A percentile compares a stretch with the other conserved stretches of the same genome.
These are phyloP conservation scores for Pelargonium nanum DNA, from an alignment of 345 rosid species.

Conservation along the genomic window DNA sequence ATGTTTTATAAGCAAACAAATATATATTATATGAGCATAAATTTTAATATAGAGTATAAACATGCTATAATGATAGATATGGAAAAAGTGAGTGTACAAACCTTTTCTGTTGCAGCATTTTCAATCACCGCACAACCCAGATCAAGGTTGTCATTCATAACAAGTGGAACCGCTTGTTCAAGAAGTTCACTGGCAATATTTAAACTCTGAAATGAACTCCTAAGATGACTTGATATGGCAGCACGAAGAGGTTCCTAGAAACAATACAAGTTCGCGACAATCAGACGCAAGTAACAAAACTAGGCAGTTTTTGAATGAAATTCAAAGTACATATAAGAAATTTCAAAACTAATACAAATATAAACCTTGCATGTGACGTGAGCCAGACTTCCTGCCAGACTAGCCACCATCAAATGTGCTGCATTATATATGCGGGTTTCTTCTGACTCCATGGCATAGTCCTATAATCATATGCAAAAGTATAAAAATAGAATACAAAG, in stretches of 20 bases:
- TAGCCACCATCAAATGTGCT: conserved; percentile 98
- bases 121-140: conserved; percentile 99
- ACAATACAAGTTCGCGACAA: conserved; percentile 5
- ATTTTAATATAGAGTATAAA: no score
- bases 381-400: conserved; percentile 96
- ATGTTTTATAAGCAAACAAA: no score
- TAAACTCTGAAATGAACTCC: conserved; percentile 69
- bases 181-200: conserved; percentile 50
- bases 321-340: neutral
- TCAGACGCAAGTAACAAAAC: neutral
- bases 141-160: conserved; percentile 97
- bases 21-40: neutral
- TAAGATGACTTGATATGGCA: conserved; percentile 76
- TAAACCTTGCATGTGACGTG: conserved; percentile 98
- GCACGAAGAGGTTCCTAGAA: conserved; percentile 84
- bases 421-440: conserved; percentile 86
- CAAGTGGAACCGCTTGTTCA: conserved; percentile 91
- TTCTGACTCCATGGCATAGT: conserved; percentile 84
- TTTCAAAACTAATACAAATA: neutral
- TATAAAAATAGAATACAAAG: neutral
- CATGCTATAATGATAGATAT: no score
- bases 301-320: neutral
- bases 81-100: conserved; percentile 8
- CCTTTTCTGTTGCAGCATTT: conserved; percentile 98
- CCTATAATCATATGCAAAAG: conserved; percentile 28